Base-by-base conservation (phyloP, 331 rosid species). In the Saraca asoca region DNA sequence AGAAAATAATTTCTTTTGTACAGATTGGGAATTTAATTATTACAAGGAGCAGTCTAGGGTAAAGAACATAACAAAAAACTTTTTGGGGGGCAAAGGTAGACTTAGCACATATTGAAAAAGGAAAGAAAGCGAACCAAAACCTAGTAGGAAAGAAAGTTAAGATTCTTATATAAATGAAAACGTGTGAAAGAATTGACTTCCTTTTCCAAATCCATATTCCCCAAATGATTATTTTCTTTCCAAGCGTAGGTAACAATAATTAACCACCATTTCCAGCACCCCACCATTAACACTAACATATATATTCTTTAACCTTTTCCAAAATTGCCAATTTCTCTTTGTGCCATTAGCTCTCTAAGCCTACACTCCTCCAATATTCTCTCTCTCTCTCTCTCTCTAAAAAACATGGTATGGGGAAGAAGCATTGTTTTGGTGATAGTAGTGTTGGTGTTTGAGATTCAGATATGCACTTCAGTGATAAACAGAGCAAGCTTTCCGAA, bases 401-500 rank as follows among this genome's bases (percentile, higher is more conserved):
- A n/a, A 62, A 16, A 59, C 16, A 87, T 89, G 95, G 60, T 4
- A 57, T 51, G 58, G 51, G 70, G 53, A 75, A 62, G 83, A 78
- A 51, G 52, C 66, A 68, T 64, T 63, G 2, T 17, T 69, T 17
- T 66, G 34, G 31, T 77, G 13, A 35, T 72, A 7, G 45, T 66
- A 35, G 42, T 74, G 14, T 9, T 75, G 39, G 53, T 62, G 6
- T 51, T 71, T 45, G 61, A 78, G 68, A 51, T 78, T 68, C 80
- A 69, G 45, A 55, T 15, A n/a, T 87, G 96, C 39, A 57, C 48
- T 10, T 81, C 91, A 6, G 66, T 65, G 49, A 84, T 93, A 6
- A 68, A 52, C 62, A 68, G 98, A 13, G 57, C 16, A 57, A 71
- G 83, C 72, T 93, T 93, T 54, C 97, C 98, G 0, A 64, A 74